These are phyloP conservation scores for Agarophyton chilense DNA, from an alignment of 23 red algal species.

Conservation along the genomic window DNA sequence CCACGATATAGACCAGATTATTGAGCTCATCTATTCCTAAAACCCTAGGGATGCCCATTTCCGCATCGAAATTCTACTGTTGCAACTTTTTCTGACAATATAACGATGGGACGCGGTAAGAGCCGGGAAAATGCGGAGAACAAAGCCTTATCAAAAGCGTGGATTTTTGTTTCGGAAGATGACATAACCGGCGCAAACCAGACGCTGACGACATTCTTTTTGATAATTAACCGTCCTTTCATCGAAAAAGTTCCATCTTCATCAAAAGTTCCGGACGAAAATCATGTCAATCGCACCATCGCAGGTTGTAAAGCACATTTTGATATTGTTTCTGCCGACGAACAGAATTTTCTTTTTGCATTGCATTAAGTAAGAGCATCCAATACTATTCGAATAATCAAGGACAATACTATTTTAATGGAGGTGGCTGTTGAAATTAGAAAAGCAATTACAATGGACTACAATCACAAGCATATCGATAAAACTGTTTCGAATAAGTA, in stretches of 20 bases:
- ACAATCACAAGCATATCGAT: not conserved
- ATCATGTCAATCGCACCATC: not conserved
- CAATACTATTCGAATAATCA: not conserved
- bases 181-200: constrained; percentile 7
- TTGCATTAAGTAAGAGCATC: not conserved
- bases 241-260: not conserved
- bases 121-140: no score
- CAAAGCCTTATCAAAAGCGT: no score
- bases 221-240: not conserved
- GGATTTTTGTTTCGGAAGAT: constrained; percentile 27
- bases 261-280: not conserved
- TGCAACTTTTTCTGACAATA: no score
- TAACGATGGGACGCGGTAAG: no score
- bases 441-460: constrained; percentile 24
- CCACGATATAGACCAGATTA: no score
- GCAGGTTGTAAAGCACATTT: constrained; percentile 4
- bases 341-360: constrained; percentile 25
- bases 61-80: no score
- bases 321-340: constrained; percentile 5
- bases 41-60: no score
- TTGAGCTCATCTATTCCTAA: no score
- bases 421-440: not conserved
- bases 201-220: not conserved
- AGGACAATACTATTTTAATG: constrained; percentile 30
- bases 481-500: not conserved